phyloP scores from a whole-genome alignment of 257 asterid genomes.

The Nicotiana otophora region DNA sequence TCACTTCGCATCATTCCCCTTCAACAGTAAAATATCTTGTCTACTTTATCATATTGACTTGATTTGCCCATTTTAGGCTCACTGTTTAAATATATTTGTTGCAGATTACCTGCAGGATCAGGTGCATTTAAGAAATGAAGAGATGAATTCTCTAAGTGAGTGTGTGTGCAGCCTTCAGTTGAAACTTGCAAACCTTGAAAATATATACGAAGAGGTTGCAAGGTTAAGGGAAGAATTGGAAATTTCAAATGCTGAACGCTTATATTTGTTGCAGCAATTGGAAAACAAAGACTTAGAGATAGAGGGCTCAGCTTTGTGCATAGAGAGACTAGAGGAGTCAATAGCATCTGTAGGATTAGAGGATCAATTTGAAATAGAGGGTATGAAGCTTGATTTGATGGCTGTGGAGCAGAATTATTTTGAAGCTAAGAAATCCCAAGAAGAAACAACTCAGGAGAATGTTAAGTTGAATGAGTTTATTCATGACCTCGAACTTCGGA shows the following conservation, averaged over 20 bases:
- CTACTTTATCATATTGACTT: not conserved
- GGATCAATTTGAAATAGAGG: conserved; percentile 90
- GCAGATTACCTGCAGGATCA: conserved; percentile 96
- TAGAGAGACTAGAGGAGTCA: conserved; percentile 67
- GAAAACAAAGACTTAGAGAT: conserved; percentile 48
- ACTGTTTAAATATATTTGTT: conserved; percentile 22
- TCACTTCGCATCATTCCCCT: not conserved
- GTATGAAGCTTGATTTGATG: conserved; percentile 60
- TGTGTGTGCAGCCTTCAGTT: conserved; percentile 47
- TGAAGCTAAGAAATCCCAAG: conserved; percentile 44
- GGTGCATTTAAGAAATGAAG: conserved; percentile 51
- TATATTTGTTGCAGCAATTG: conserved; percentile 40
- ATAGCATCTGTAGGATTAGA: conserved; percentile 63
- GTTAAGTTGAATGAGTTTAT: conserved; percentile 41
- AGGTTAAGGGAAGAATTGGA: conserved; percentile 52
- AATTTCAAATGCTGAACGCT: conserved; percentile 41
- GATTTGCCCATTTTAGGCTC: conserved; percentile 9
- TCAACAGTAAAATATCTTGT: not conserved
- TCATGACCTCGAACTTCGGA: conserved; percentile 42
- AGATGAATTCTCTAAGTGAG: conserved; percentile 40
- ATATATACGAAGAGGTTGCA: conserved; percentile 39
- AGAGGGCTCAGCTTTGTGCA: conserved; percentile 30
- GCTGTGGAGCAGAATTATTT: conserved; percentile 54
- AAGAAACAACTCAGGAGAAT: conserved; percentile 47
- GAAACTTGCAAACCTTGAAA: conserved; percentile 40